A percentile compares a stretch with the other conserved stretches of the same genome.
phyloP scores from a whole-genome alignment of 2,329 filamentous ascomycete genomes.

The Cladosporium sp. region DNA sequence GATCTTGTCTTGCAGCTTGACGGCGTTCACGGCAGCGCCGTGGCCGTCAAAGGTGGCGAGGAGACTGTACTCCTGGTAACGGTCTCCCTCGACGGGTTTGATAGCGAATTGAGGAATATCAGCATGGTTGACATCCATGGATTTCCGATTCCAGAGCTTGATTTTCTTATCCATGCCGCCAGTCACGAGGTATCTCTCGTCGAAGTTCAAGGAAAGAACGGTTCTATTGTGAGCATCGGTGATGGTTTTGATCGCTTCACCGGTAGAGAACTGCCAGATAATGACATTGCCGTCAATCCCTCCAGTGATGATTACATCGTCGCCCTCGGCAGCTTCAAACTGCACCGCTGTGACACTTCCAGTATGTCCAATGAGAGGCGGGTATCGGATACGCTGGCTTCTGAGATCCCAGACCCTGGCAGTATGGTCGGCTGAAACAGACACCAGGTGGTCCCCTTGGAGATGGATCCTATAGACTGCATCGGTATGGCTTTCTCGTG shows the following conservation, averaged over 20 bases:
- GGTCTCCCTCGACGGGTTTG: not conserved
- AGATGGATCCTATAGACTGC: conserved; percentile 21
- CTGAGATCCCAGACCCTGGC: conserved; percentile 23
- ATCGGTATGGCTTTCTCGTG: conserved; percentile 19
- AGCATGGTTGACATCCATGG: not conserved
- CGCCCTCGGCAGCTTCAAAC: conserved; percentile 12
- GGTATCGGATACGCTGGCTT: conserved; percentile 12
- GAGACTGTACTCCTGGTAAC: not conserved
- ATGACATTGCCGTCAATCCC: conserved; percentile 25
- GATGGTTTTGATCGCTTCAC: conserved; percentile 13
- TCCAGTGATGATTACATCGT: conserved; percentile 29
- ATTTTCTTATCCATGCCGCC: conserved; percentile 21
- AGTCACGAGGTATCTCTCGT: conserved; percentile 21
- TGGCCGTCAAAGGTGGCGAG: conserved; percentile 8
- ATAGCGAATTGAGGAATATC: not conserved
- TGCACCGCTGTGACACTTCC: conserved; percentile 20
- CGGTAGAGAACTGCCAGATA: conserved; percentile 27
- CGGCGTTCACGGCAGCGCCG: conserved; percentile 22
- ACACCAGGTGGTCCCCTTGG: conserved; percentile 17
- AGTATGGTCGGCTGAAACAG: conserved; percentile 20
- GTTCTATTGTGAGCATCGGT: conserved; percentile 14
- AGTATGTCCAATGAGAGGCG: conserved; percentile 15
- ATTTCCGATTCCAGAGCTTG: conserved; percentile 21
- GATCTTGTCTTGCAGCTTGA: conserved; percentile 5
- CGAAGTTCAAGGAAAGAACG: conserved; percentile 19